A percentile compares a stretch with the other conserved stretches of the same genome.
These are phyloP conservation scores for Maudiozyma barnettii DNA, from an alignment of 805 yeast genomes.

Conservation along the genomic window DNA sequence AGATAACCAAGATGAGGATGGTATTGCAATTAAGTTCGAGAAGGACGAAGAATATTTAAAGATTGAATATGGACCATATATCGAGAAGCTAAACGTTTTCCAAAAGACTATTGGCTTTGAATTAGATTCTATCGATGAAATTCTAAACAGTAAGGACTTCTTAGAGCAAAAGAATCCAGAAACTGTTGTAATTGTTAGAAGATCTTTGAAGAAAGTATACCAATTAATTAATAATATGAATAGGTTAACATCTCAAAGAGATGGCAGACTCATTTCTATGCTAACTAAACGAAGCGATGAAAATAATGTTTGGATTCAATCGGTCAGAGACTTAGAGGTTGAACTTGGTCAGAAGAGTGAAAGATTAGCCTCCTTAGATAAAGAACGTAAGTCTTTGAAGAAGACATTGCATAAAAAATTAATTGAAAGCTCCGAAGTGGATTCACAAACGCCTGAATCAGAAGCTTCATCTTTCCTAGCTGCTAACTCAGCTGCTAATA, in stretches of 20 bases:
- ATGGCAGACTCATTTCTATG: slow-evolving; percentile 34
- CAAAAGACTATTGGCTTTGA: slow-evolving; percentile 43
- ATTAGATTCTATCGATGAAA: slow-evolving; percentile 38
- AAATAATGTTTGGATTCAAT: slow-evolving; percentile 64
- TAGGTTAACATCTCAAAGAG: slow-evolving; percentile 30
- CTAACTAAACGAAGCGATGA: slow-evolving; percentile 59
- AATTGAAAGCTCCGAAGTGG: slow-evolving; percentile 26
- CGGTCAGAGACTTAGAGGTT: slow-evolving; percentile 58
- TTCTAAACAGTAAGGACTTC: slow-evolving; percentile 24
- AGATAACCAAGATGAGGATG: slow-evolving; percentile 14
- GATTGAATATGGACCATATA: slow-evolving; percentile 32
- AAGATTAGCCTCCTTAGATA: slow-evolving; percentile 52
- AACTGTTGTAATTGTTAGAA: slow-evolving; percentile 18
- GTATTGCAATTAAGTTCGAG: slow-evolving; percentile 17
- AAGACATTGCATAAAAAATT: slow-evolving; percentile 36
- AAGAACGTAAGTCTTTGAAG: slow-evolving; percentile 49
- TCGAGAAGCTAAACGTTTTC: slow-evolving; percentile 39
- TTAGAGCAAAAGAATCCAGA: slow-evolving; percentile 12
- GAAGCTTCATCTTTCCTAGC: not conserved
- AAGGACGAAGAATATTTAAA: slow-evolving; percentile 25
- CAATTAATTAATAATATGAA: slow-evolving; percentile 22
- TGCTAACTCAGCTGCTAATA: not conserved
- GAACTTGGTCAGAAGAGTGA: slow-evolving; percentile 55
- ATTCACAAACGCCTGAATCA: slow-evolving; percentile 6
- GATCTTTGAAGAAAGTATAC: slow-evolving; percentile 22